phyloP scores from a whole-genome alignment of 805 yeast genomes.

The Wickerhamiella allomyrinae region DNA sequence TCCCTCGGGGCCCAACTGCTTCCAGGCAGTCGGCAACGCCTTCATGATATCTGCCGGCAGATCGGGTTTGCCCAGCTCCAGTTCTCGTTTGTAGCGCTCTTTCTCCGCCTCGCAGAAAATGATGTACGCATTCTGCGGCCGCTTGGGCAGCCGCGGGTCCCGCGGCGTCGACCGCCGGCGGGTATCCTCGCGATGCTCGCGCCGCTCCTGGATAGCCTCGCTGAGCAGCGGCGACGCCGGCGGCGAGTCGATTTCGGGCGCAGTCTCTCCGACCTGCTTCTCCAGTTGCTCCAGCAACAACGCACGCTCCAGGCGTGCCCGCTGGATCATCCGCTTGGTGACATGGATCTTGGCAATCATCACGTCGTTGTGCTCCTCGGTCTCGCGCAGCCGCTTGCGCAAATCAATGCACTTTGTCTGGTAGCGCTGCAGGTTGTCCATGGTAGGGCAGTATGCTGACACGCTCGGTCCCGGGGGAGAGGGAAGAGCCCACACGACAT shows the following conservation, averaged over 20 bases:
- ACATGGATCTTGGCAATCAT: conserved; percentile 65
- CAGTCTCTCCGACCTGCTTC: conserved; percentile 16
- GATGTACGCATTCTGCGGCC: conserved; percentile 83
- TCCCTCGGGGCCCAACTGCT: conserved; percentile 48
- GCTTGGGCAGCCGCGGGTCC: conserved; percentile 75
- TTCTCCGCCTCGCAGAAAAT: conserved; percentile 78
- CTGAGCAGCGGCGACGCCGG: conserved; percentile 6
- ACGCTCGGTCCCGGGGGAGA: too few species aligned
- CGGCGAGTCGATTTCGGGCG: conserved; percentile 12
- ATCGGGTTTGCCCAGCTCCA: conserved; percentile 25
- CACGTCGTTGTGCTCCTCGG: conserved; percentile 65
- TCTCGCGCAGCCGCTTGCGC: conserved; percentile 49
- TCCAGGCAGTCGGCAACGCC: conserved; percentile 79
- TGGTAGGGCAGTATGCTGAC: background rate
- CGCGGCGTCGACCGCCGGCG: conserved; percentile 30
- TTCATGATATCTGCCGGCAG: conserved; percentile 48
- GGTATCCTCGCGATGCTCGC: conserved; percentile 3
- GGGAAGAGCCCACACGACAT: too few species aligned
- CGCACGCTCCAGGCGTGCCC: conserved; percentile 72
- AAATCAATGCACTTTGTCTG: conserved; percentile 59
- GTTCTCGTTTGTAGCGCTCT: conserved; percentile 48
- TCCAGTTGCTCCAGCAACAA: conserved; percentile 70
- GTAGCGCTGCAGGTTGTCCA: conserved; percentile 14
- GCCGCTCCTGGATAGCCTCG: background rate
- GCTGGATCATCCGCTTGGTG: conserved; percentile 57